A percentile compares a stretch with the other conserved stretches of the same genome.
Evolutionary conservation across 2,329 filamentous ascomycete species (phyloP).

Genomic region (Hymenoscyphus fraxineus): DNA sequence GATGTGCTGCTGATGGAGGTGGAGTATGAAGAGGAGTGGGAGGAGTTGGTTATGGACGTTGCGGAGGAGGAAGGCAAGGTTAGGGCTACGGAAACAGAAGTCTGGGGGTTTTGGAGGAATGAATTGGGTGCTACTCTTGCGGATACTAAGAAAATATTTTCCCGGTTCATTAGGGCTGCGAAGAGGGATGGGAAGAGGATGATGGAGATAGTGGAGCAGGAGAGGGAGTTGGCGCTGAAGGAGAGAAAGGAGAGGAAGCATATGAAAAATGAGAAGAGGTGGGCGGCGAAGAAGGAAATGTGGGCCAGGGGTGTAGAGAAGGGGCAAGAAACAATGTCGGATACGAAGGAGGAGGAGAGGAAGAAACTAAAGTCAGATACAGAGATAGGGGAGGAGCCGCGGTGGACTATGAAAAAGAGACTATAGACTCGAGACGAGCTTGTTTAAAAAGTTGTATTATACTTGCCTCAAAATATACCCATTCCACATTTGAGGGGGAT

Average conservation of each 20-base stretch:
- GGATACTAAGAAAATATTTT: conserved; percentile 29
- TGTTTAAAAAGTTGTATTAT: not conserved
- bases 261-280: conserved; percentile 31
- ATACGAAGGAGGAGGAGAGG: conserved; percentile 8
- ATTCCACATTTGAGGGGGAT: not conserved
- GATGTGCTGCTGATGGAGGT: conserved; percentile 36
- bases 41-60: conserved; percentile 28
- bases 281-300: conserved; percentile 15
- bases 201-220: not conserved
- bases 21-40: conserved; percentile 51
- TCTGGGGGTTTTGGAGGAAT: not conserved
- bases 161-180: conserved; percentile 28
- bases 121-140: not conserved
- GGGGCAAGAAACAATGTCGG: not conserved
- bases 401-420: not conserved
- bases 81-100: conserved; percentile 13
- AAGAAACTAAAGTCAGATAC: no score
- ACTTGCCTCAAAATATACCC: not conserved
- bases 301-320: not conserved
- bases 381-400: not conserved
- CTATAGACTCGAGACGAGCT: not conserved
- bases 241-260: conserved; percentile 42
- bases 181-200: conserved; percentile 36
- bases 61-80: conserved; percentile 30
- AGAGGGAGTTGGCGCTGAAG: conserved; percentile 28